Percentiles rank a stretch among this genome's conserved stretches.
These are phyloP conservation scores for Tetrapisispora nanseiensis DNA, from an alignment of 805 yeast genomes.

Conservation along the genomic window DNA sequence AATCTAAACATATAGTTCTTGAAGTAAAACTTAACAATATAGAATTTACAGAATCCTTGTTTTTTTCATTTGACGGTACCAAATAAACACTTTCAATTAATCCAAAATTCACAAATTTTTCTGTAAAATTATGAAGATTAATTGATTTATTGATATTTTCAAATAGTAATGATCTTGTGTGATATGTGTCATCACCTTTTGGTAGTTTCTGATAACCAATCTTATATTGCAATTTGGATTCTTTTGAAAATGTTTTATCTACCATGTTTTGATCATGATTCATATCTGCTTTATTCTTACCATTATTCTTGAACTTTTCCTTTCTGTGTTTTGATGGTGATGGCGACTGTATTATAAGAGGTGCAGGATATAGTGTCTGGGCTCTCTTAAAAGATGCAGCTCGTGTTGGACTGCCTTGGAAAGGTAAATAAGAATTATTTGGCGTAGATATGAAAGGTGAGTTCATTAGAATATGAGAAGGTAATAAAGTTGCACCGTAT, in stretches of 20 bases:
- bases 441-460: conserved; percentile 47
- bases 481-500: conserved; percentile 53
- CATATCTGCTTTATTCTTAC: neutral
- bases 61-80: conserved; percentile 18
- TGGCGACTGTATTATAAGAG: conserved; percentile 1
- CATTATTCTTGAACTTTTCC: neutral
- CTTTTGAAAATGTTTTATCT: neutral
- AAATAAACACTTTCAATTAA: conserved; percentile 53
- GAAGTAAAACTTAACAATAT: conserved; percentile 26
- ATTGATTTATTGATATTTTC: conserved; percentile 19
- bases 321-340: neutral
- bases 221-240: conserved; percentile 10
- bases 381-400: neutral
- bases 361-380: conserved; percentile 1
- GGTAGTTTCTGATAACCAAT: conserved; percentile 22
- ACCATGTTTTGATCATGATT: neutral
- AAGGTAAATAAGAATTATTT: conserved; percentile 11
- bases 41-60: conserved; percentile 25
- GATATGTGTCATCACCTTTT: conserved; percentile 25
- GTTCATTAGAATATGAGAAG: conserved; percentile 48
- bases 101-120: conserved; percentile 44
- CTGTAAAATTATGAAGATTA: conserved; percentile 16
- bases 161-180: conserved; percentile 26
- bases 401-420: neutral
- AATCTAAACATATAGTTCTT: conserved; percentile 29